Evolutionary conservation across 805 yeast genomes (phyloP).

Genomic region (Barnettozyma sucrosica): DNA sequence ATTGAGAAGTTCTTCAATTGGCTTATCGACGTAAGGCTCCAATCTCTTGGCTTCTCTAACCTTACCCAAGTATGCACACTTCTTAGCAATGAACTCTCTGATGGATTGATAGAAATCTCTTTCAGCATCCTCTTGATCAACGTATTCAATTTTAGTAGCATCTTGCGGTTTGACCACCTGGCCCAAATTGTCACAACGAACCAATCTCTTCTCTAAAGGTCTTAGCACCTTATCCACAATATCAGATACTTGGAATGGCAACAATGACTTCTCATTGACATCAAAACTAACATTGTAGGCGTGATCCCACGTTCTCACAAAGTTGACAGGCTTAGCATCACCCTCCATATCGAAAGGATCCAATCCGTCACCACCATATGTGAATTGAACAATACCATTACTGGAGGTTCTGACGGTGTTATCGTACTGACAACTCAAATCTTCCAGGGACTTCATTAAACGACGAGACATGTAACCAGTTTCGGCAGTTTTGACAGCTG

Average conservation of each 20-base stretch:
- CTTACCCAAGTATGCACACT: slow-evolving; percentile 51
- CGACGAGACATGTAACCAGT: slow-evolving; percentile 98
- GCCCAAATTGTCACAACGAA: slow-evolving; percentile 74
- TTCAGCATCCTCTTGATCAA: slow-evolving; percentile 85
- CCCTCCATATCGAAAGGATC: slow-evolving; percentile 99
- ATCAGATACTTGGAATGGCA: slow-evolving; percentile 64
- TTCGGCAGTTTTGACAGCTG: slow-evolving; percentile 99
- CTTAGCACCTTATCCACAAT: slow-evolving; percentile 48
- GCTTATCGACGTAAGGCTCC: slow-evolving; percentile 37
- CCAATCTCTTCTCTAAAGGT: slow-evolving; percentile 55
- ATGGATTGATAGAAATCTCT: slow-evolving; percentile 77
- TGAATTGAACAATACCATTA: slow-evolving; percentile 94
- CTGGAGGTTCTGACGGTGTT: slow-evolving; percentile 92
- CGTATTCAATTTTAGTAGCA: slow-evolving; percentile 48
- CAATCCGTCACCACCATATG: slow-evolving; percentile 97
- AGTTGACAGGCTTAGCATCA: slow-evolving; percentile 93
- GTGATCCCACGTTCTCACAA: slow-evolving; percentile 92
- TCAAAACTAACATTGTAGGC: slow-evolving; percentile 68
- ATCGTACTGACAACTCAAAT: slow-evolving; percentile 88
- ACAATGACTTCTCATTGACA: slow-evolving; percentile 45
- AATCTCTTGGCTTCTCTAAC: slow-evolving; percentile 52
- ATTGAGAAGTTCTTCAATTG: slow-evolving; percentile 39
- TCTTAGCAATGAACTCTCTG: slow-evolving; percentile 51
- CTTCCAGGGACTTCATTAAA: slow-evolving; percentile 95
- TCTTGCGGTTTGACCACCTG: slow-evolving; percentile 39